phyloP scores from a whole-genome alignment of 106 monocot genomes.

The Apostasia shenzhenica region DNA sequence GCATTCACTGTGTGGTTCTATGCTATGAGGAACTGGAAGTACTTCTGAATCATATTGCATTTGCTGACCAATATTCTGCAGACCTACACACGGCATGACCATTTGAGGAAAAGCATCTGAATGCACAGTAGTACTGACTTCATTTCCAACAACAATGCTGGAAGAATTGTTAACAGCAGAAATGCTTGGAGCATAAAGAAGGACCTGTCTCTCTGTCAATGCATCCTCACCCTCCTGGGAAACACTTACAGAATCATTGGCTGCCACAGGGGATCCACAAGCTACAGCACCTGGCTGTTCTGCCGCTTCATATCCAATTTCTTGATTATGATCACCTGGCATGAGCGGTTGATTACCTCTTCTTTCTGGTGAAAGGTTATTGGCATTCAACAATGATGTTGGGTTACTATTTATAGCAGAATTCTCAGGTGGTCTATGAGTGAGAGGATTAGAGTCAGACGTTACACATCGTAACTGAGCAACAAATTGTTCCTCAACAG shows the following conservation, averaged over 20 bases:
- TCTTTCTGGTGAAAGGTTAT: conserved; percentile 7
- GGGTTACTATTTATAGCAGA: conserved; percentile 17
- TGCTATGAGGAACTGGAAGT: conserved; percentile 8
- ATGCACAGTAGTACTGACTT: neutral
- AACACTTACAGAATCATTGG: conserved; percentile 18
- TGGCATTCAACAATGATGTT: conserved; percentile 10
- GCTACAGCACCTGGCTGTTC: conserved; percentile 3
- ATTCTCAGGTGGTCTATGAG: conserved; percentile 13
- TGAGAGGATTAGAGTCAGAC: conserved; percentile 20
- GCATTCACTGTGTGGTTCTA: conserved; percentile 13
- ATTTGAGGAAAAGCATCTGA: conserved; percentile 23
- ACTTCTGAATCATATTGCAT: conserved; percentile 29
- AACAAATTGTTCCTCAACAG: conserved; percentile 59
- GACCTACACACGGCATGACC: conserved; percentile 3
- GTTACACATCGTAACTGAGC: conserved; percentile 30
- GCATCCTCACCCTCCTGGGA: conserved; percentile 13
- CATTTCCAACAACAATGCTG: conserved; percentile 11
- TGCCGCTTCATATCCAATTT: conserved; percentile 8
- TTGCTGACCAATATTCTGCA: conserved; percentile 15
- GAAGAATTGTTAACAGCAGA: conserved; percentile 7
- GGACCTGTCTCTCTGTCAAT: conserved; percentile 9
- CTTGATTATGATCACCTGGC: conserved; percentile 20
- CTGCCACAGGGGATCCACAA: conserved; percentile 14
- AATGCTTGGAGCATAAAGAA: conserved; percentile 15
- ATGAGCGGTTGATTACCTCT: conserved; percentile 14